A percentile compares a stretch with the other conserved stretches of the same genome.
Conservation (phyloP, 768 basidiomycete genomes). For the Gymnopilus junonius region DNA sequence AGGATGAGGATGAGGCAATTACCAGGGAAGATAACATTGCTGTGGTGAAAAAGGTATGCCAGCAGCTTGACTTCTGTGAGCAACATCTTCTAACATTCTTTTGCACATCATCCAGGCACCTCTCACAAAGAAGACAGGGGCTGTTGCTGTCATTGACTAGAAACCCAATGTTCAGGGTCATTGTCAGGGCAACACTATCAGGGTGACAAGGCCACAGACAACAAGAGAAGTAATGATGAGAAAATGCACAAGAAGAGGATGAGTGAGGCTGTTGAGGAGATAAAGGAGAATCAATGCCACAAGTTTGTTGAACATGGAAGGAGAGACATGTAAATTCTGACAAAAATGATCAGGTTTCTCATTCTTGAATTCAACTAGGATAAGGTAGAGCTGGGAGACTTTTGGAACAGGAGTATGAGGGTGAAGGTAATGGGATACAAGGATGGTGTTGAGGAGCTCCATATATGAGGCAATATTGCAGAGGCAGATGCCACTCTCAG, state of each 20-base stretch:
- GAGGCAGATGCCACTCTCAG: background rate
- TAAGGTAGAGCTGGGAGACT: constrained; percentile 23
- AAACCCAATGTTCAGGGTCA: constrained; percentile 2
- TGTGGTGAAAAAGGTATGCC: background rate
- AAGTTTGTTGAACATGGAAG: constrained; percentile 25
- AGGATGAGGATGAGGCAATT: background rate
- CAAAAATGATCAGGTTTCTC: constrained; percentile 25
- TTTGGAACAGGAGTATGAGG: constrained; percentile 19
- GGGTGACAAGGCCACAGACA: too few relatives aligned
- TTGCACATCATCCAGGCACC: too few relatives aligned
- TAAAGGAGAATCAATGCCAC: constrained; percentile 21
- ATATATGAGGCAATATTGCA: background rate
- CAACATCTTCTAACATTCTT: background rate
- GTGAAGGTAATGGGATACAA: constrained; percentile 13
- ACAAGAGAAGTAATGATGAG: too few relatives aligned
- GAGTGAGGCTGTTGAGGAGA: too few relatives aligned
- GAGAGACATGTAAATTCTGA: constrained; percentile 27
- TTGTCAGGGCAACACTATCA: too few relatives aligned
- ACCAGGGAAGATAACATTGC: too few relatives aligned
- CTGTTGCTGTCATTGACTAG: too few relatives aligned
- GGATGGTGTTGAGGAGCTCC: constrained; percentile 15
- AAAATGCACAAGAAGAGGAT: too few relatives aligned
- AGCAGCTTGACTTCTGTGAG: background rate
- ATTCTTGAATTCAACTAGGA: constrained; percentile 25
- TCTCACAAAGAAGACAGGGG: too few relatives aligned